These are phyloP conservation scores for Suillus variegatus DNA, from an alignment of 768 basidiomycete genomes.

Conservation along the genomic window DNA sequence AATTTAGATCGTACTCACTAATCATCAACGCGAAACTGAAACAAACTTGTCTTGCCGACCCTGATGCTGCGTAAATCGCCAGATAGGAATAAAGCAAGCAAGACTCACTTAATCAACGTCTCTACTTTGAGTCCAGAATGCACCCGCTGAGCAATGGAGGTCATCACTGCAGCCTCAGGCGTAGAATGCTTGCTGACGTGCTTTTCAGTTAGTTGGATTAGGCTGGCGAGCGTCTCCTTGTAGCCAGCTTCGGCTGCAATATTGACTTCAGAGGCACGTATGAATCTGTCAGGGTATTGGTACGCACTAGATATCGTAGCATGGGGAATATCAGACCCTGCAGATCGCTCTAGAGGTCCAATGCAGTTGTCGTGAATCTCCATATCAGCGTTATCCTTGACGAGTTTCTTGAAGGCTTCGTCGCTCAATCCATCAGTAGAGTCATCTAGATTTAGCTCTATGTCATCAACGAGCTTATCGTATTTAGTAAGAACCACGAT, in stretches of 20 bases:
- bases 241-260: background rate
- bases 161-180: background rate
- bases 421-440: background rate
- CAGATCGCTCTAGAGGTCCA: background rate
- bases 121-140: too few species aligned
- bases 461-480: background rate
- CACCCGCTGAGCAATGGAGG: too few species aligned
- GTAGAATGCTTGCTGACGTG: background rate
- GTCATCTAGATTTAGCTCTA: constrained; percentile 31
- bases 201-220: constrained; percentile 1
- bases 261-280: background rate
- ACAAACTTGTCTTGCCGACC: too few species aligned
- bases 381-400: background rate
- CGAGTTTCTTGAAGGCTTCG: constrained; percentile 7
- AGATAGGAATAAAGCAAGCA: too few species aligned
- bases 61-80: too few species aligned
- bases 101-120: too few species aligned
- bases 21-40: too few species aligned
- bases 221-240: background rate
- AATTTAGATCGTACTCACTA: too few species aligned
- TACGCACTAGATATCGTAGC: constrained; percentile 4
- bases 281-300: background rate
- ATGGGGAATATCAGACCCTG: background rate
- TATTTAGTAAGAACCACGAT: constrained; percentile 7
- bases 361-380: background rate